Evolutionary conservation across 208 protist genomes (phyloP), one percentile per base, ranked within the genome.

Genomic region (Crithidia bombi): DNA sequence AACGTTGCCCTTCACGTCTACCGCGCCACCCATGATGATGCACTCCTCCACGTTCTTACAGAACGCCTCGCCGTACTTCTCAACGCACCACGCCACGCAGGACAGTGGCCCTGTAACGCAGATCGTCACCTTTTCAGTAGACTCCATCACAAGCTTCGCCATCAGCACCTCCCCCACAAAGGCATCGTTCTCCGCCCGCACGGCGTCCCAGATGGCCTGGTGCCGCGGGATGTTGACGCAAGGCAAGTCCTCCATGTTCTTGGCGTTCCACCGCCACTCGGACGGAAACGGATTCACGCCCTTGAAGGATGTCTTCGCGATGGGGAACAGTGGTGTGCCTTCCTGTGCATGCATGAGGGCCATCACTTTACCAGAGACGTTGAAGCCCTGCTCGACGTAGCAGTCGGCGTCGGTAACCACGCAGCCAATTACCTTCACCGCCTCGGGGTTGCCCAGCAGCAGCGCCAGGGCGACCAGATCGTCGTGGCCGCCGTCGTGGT

Each of bases 1-100:
- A 26, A 95, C 92, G 71, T 97, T 97, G 50, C 92, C 92, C 4
- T 71, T 61, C 39, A 93, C 88, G 63, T 94, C 82, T 1, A 97
- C 78, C 9, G 90, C 92, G 47, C 90, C 92, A 32, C 90, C 92
- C 90, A 97, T 97, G 71, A 97, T 85, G 67, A 97, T 75, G 74
- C 87, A 92, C 68, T 87, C 77, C 65, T 92, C 83, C 43, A 97
- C 86, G 32, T 93, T 93, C n/a, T 73, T 57, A 54, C 78, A 83
- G 70, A 95, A 94, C 6, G 43, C 57, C 28, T 85, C 82, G 59
- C 90, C 88, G 77, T 97, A 87, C 59, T 82, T 87, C 30, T 87
- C 73, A 23, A 97, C 78, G 65, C 90, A 95, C 86, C 87, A 93
- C 47, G 90, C 92, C 12, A 97, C 85, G 55, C 77, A 89, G 14